Evolutionary conservation across 2,329 filamentous ascomycete species (phyloP).

Genomic region (Alternaria atra): DNA sequence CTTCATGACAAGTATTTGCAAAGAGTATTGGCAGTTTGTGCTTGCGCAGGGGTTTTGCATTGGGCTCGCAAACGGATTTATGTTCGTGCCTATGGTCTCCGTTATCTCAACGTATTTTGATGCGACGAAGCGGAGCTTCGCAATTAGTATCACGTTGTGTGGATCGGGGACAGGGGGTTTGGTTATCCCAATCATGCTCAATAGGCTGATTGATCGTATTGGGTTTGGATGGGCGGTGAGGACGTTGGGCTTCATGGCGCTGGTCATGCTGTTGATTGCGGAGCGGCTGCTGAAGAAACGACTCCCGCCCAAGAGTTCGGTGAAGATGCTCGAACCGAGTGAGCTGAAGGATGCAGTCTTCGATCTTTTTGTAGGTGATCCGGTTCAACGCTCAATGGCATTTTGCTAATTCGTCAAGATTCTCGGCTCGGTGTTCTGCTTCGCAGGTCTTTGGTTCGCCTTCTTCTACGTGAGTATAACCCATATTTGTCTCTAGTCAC

Average conservation of each 20-base stretch:
- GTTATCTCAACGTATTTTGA: conserved; percentile 55
- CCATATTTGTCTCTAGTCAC: background rate
- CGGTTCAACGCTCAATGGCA: conserved; percentile 31
- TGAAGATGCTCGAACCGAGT: conserved; percentile 23
- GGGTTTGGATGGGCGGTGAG: conserved; percentile 70
- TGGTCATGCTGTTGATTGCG: conserved; percentile 63
- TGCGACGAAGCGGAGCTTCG: conserved; percentile 53
- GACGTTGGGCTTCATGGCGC: conserved; percentile 45
- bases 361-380: conserved; percentile 24
- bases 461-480: conserved; percentile 49
- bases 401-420: conserved; percentile 45
- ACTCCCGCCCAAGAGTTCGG: conserved; percentile 24
- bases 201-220: conserved; percentile 63
- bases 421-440: conserved; percentile 39
- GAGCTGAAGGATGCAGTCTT: conserved; percentile 31
- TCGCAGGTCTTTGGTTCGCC: conserved; percentile 49
- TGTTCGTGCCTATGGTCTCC: conserved; percentile 62
- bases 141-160: conserved; percentile 55
- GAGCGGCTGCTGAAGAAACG: conserved; percentile 30
- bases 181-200: conserved; percentile 60
- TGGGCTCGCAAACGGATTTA: conserved; percentile 56
- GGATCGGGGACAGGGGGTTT: conserved; percentile 56
- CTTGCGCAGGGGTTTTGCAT: conserved; percentile 48
- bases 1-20: conserved; percentile 29
- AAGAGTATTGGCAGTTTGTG: conserved; percentile 32